These are phyloP conservation scores for Cocos nucifera DNA, from an alignment of 176 grass and related monocot species.

Conservation along the genomic window DNA sequence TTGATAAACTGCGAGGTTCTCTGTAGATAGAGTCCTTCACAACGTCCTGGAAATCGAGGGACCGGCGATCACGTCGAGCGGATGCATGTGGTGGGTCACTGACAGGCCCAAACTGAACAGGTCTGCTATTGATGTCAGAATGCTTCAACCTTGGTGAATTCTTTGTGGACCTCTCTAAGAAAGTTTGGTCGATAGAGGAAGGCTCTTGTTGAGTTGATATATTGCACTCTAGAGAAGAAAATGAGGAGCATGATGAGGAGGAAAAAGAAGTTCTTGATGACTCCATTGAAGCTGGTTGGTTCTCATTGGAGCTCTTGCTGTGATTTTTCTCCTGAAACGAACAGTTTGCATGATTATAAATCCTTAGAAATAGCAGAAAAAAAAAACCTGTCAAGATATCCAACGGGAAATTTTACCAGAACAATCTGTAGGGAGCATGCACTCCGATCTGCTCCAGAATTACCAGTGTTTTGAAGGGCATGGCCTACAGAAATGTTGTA, in stretches of 20 bases:
- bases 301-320: slow-evolving; percentile 62
- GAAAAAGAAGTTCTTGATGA: slow-evolving; percentile 52
- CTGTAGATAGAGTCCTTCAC: slow-evolving; percentile 78
- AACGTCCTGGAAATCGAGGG: slow-evolving; percentile 62
- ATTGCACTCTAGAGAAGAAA: slow-evolving; percentile 79
- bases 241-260: slow-evolving; percentile 77
- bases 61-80: slow-evolving; percentile 25
- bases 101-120: background rate
- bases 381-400: slow-evolving; percentile 5
- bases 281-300: slow-evolving; percentile 46
- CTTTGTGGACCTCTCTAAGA: slow-evolving; percentile 57
- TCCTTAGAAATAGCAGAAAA: slow-evolving; percentile 5
- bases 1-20: slow-evolving; percentile 45
- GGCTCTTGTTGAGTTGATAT: slow-evolving; percentile 69
- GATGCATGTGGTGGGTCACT: slow-evolving; percentile 6
- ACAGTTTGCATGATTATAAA: slow-evolving; percentile 13
- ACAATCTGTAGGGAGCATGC: slow-evolving; percentile 46
- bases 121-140: slow-evolving; percentile 24
- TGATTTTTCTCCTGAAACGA: slow-evolving; percentile 63
- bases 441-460: slow-evolving; percentile 35
- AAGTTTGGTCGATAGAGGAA: slow-evolving; percentile 44
- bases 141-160: slow-evolving; percentile 57
- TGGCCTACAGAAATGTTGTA: slow-evolving; percentile 31
- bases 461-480: slow-evolving; percentile 40
- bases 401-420: slow-evolving; percentile 33